Conservation (phyloP, 495 filamentous ascomycete species). For the Tuber magnatum region DNA sequence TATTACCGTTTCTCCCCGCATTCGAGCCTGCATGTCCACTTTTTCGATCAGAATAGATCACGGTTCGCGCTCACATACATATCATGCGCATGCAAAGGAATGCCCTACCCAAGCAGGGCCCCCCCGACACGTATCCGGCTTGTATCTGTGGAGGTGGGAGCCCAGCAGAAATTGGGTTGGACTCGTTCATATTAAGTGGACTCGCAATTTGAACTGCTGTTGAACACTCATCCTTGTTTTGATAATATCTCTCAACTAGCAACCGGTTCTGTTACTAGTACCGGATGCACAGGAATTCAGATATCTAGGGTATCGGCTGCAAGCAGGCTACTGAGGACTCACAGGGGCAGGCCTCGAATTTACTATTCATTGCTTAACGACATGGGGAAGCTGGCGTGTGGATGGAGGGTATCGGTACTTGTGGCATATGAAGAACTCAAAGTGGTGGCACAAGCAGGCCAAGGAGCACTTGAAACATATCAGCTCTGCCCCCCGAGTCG, state of each 20-base stretch:
- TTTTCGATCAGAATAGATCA: neutral
- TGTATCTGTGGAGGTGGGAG: slow-evolving; percentile 7
- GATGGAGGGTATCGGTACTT: slow-evolving; percentile 5
- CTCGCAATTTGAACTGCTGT: neutral
- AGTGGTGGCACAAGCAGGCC: slow-evolving; percentile 14
- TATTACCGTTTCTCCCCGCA: neutral
- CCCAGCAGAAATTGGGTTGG: slow-evolving; percentile 16
- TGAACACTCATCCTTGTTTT: slow-evolving; percentile 19
- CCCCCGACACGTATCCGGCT: neutral
- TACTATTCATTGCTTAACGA: neutral
- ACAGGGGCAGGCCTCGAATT: neutral
- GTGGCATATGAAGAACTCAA: slow-evolving; percentile 3
- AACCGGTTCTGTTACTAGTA: neutral
- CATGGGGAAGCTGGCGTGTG: neutral
- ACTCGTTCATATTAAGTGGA: slow-evolving; percentile 5
- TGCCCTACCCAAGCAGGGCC: neutral
- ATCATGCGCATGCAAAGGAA: slow-evolving; percentile 17
- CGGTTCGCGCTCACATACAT: neutral
- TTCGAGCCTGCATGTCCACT: neutral
- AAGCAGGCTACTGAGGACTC: neutral
- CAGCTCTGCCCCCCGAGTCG: neutral
- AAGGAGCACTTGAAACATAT: slow-evolving; percentile 21
- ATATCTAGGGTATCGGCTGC: neutral
- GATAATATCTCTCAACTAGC: slow-evolving; percentile 13
- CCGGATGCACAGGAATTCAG: neutral